A percentile compares a stretch with the other conserved stretches of the same genome.
phyloP scores from a whole-genome alignment of 2,329 filamentous ascomycete genomes.

The Fusarium anguioides region DNA sequence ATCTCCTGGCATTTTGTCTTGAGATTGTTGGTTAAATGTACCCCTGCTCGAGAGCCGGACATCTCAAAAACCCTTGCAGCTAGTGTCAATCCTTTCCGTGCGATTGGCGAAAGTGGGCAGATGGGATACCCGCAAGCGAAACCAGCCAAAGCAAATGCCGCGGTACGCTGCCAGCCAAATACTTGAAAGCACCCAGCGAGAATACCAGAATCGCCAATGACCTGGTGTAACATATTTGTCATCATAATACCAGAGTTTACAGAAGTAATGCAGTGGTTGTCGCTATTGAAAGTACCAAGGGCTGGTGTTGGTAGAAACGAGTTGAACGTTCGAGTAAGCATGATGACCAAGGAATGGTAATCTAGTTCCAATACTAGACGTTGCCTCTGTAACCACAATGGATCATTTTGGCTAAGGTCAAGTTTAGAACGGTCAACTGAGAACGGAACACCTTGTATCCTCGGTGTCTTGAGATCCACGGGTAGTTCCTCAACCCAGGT shows the following conservation, averaged over 20 bases:
- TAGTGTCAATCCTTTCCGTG: slow-evolving; percentile 25
- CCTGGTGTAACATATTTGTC: slow-evolving; percentile 46
- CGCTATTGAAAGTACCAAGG: slow-evolving; percentile 41
- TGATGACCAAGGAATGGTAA: slow-evolving; percentile 55
- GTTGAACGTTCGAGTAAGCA: slow-evolving; percentile 55
- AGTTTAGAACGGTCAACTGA: slow-evolving; percentile 52
- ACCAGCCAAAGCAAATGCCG: slow-evolving; percentile 34
- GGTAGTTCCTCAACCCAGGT: slow-evolving; percentile 50
- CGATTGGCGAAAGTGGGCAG: slow-evolving; percentile 37
- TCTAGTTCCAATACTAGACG: slow-evolving; percentile 56
- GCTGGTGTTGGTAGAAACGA: slow-evolving; percentile 49
- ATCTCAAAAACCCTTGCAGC: slow-evolving; percentile 34
- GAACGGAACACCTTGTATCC: slow-evolving; percentile 50
- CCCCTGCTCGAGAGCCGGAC: neutral
- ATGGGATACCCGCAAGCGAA: slow-evolving; percentile 45
- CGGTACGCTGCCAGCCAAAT: slow-evolving; percentile 45
- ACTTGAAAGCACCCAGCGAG: slow-evolving; percentile 46
- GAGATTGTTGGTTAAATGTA: slow-evolving; percentile 16
- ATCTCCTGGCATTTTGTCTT: slow-evolving; percentile 26
- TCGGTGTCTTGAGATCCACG: slow-evolving; percentile 50
- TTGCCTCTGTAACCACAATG: slow-evolving; percentile 56
- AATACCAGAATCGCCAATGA: slow-evolving; percentile 42
- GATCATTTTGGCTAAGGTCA: slow-evolving; percentile 49
- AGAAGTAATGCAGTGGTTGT: slow-evolving; percentile 40
- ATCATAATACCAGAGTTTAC: slow-evolving; percentile 44